Percentiles rank a stretch among this genome's conserved stretches.
Evolutionary conservation across 2,329 filamentous ascomycete genomes (phyloP).

Genomic region (Pseudogymnoascus sp.): DNA sequence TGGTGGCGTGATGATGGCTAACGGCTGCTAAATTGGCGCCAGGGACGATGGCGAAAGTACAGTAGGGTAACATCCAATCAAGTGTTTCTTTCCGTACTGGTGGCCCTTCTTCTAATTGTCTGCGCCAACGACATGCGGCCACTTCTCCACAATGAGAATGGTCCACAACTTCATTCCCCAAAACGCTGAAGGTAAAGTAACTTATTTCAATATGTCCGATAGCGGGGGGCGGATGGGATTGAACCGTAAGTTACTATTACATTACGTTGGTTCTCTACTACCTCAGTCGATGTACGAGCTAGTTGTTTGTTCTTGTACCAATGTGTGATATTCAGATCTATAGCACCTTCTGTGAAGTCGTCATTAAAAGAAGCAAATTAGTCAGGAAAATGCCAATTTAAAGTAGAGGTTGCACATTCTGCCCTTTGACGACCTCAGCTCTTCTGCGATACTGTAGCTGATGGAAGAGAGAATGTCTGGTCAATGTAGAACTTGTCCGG

Average conservation of each 20-base stretch:
- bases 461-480: background rate
- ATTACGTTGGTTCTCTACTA: background rate
- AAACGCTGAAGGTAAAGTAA: background rate
- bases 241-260: background rate
- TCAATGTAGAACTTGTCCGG: background rate
- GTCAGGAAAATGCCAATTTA: background rate
- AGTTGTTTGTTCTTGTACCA: too few relatives aligned
- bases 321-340: background rate
- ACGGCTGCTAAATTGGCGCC: background rate
- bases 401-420: background rate
- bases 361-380: background rate
- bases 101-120: too few relatives aligned
- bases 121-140: background rate
- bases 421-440: background rate
- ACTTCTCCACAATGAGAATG: background rate
- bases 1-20: background rate
- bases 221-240: background rate
- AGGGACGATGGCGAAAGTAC: background rate
- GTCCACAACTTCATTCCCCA: background rate
- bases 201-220: too few relatives aligned
- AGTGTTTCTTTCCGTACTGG: too few relatives aligned
- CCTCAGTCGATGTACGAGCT: too few relatives aligned
- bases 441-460: background rate
- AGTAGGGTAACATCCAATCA: too few relatives aligned
- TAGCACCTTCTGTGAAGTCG: background rate